A percentile compares a stretch with the other conserved stretches of the same genome.
Conservation (phyloP, 1,284 basidiomycete species). For the Cutaneotrichosporon curvatum region DNA sequence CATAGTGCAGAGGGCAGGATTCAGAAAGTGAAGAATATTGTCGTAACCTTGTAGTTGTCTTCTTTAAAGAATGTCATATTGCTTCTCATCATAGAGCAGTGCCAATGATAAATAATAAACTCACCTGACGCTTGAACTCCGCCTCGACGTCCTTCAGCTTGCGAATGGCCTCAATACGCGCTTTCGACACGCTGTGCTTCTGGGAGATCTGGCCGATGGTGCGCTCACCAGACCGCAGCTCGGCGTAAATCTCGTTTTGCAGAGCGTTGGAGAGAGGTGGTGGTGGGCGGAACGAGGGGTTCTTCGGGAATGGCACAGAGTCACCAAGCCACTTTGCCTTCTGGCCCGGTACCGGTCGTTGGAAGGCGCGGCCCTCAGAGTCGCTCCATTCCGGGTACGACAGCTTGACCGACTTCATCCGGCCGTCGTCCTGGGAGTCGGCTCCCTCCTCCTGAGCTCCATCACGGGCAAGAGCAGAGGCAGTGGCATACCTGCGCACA, state of each 20-base stretch:
- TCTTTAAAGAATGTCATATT: conserved; percentile 46
- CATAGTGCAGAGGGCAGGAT: not conserved
- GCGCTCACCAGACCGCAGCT: conserved; percentile 18
- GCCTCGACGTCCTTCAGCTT: conserved; percentile 43
- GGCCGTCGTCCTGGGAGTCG: not conserved
- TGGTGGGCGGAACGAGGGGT: conserved; percentile 44
- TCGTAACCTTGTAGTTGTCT: conserved; percentile 45
- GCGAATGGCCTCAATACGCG: conserved; percentile 39
- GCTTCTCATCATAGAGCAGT: conserved; percentile 29
- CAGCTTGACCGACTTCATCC: too few relatives aligned
- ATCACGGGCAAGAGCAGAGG: too few relatives aligned
- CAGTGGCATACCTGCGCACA: not conserved
- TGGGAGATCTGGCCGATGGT: conserved; percentile 33
- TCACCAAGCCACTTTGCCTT: conserved; percentile 43
- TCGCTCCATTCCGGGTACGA: conserved; percentile 1
- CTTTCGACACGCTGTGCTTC: conserved; percentile 39
- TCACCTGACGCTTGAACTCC: conserved; percentile 41
- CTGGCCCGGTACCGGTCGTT: conserved; percentile 18
- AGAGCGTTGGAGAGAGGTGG: conserved; percentile 41
- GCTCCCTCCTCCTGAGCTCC: not conserved
- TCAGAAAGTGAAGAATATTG: conserved; percentile 48
- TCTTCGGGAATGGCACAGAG: conserved; percentile 38
- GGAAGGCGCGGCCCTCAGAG: conserved; percentile 11
- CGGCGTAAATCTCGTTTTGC: conserved; percentile 29
- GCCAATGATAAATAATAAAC: conserved; percentile 15